Evolutionary conservation across 257 asterid genomes (phyloP).

Genomic region (Catharanthus roseus): DNA sequence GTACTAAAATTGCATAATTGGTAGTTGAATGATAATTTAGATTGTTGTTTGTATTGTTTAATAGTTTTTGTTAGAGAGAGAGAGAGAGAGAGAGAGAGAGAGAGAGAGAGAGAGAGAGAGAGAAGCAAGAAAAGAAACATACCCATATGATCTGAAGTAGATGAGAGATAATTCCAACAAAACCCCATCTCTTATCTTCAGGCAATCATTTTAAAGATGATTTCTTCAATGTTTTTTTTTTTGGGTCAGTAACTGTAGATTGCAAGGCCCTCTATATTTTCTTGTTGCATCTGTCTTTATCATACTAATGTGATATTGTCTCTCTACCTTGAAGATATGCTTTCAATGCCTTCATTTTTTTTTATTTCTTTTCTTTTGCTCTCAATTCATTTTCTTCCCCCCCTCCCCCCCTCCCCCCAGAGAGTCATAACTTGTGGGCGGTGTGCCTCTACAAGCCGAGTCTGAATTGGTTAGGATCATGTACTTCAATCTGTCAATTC

Average conservation of each 20-base stretch:
- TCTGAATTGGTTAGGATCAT: too few species aligned
- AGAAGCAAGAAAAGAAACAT: constrained; percentile 4
- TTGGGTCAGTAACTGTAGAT: neutral
- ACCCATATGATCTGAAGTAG: constrained; percentile 14
- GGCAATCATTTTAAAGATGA: constrained; percentile 22
- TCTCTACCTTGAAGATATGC: constrained; percentile 16
- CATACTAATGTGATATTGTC: constrained; percentile 44
- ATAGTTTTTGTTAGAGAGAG: too few species aligned
- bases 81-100: too few species aligned
- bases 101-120: too few species aligned
- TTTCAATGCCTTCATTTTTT: neutral
- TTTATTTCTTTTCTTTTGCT: neutral
- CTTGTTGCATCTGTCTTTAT: constrained; percentile 25
- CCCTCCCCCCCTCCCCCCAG: neutral
- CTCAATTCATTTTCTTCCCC: neutral
- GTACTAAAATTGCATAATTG: neutral
- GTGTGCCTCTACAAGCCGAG: too few species aligned
- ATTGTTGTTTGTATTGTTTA: too few species aligned
- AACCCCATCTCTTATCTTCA: constrained; percentile 18
- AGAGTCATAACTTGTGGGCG: too few species aligned
- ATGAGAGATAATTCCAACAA: constrained; percentile 22
- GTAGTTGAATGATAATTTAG: too few species aligned
- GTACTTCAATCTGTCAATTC: too few species aligned
- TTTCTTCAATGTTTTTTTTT: constrained; percentile 8
- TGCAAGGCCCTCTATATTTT: constrained; percentile 31